A percentile compares a stretch with the other conserved stretches of the same genome.
phyloP scores from a whole-genome alignment of 1,284 basidiomycete genomes.

The Cutaneotrichosporon cutaneum region DNA sequence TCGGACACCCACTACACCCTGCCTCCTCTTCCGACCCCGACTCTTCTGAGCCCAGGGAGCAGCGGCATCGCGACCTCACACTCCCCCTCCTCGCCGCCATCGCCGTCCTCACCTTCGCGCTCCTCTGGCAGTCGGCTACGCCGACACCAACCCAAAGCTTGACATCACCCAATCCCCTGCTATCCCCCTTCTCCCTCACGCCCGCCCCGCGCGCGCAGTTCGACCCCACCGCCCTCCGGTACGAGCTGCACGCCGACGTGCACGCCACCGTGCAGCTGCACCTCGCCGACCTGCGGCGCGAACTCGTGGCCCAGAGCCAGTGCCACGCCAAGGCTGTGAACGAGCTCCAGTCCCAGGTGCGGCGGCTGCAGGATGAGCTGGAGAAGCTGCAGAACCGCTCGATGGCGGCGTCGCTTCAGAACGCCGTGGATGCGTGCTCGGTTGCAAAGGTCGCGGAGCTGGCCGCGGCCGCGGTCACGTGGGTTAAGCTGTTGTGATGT shows the following conservation, averaged over 20 bases:
- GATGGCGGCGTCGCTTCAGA: slow-evolving; percentile 1
- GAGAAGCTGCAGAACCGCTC: slow-evolving; percentile 9
- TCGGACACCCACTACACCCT: too few species aligned
- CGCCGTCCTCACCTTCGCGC: neutral
- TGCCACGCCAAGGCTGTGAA: neutral
- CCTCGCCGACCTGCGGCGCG: slow-evolving; percentile 5
- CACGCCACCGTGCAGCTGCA: slow-evolving; percentile 7
- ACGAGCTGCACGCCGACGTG: slow-evolving; percentile 8
- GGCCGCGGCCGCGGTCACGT: slow-evolving; percentile 5
- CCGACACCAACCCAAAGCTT: neutral
- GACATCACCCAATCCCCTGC: neutral
- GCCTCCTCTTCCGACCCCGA: neutral
- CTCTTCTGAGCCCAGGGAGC: too few species aligned
- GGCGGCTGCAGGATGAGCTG: neutral
- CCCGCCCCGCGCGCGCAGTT: neutral
- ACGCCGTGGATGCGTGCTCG: slow-evolving; percentile 9
- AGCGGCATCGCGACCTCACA: neutral
- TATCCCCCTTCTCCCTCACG: neutral
- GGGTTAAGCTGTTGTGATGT: slow-evolving; percentile 1
- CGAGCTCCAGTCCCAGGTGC: neutral
- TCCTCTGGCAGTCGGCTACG: neutral
- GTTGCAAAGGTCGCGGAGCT: slow-evolving; percentile 6
- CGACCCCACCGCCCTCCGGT: slow-evolving; percentile 3
- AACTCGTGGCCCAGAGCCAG: slow-evolving; percentile 3
- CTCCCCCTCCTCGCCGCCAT: neutral